phyloP scores from a whole-genome alignment of 2,329 filamentous ascomycete species.

The Parasarocladium wereldwijsianum region DNA sequence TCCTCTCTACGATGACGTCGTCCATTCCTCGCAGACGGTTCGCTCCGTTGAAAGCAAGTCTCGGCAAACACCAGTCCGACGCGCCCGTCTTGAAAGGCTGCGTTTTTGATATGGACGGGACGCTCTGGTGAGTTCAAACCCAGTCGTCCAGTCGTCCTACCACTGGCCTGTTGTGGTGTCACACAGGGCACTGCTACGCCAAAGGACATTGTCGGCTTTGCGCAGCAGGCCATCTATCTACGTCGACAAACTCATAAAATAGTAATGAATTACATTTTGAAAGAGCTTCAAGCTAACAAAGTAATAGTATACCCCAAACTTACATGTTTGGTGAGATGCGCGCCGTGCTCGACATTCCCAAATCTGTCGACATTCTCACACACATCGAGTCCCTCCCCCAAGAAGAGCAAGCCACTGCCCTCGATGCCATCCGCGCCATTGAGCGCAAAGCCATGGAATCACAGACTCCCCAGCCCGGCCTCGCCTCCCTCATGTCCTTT shows the following conservation, averaged over 20 bases:
- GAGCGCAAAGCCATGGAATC: constrained; percentile 67
- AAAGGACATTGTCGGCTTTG: no score
- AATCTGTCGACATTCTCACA: constrained; percentile 68
- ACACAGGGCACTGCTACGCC: no score
- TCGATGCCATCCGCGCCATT: constrained; percentile 61
- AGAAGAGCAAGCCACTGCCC: constrained; percentile 45
- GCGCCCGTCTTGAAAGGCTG: constrained; percentile 40
- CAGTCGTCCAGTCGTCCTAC: no score
- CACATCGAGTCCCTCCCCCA: constrained; percentile 65
- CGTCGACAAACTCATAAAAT: no score
- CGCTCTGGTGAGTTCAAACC: constrained; percentile 71
- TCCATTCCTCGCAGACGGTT: constrained; percentile 29
- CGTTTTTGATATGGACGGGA: constrained; percentile 92
- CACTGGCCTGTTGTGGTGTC: no score
- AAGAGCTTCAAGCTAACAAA: no score
- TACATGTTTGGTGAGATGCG: constrained; percentile 95
- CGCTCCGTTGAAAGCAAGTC: constrained; percentile 34
- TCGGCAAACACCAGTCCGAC: constrained; percentile 13
- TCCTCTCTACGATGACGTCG: constrained; percentile 27
- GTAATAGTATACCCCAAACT: constrained; percentile 54
- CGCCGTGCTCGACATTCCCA: constrained; percentile 54
- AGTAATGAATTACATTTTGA: no score
- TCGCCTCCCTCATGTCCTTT: constrained; percentile 66
- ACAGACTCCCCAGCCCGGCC: constrained; percentile 71
- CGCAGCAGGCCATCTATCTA: no score